Percentiles rank a stretch among this genome's conserved stretches.
Evolutionary conservation across 768 basidiomycete genomes (phyloP).

Genomic region (Boletus speciosus): DNA sequence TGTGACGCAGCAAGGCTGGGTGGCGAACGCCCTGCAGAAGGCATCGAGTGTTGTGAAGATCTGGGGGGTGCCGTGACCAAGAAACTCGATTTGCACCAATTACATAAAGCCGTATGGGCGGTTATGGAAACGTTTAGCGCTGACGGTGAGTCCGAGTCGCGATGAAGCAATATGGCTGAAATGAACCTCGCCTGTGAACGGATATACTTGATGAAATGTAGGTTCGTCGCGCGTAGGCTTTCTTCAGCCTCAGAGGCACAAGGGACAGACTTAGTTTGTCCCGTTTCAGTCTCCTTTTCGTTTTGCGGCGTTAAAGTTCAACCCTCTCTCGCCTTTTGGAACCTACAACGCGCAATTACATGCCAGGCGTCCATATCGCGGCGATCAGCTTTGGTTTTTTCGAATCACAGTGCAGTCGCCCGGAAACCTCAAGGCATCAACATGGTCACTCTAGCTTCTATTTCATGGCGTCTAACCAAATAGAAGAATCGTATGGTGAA

Average conservation of each 20-base stretch:
- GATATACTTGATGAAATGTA: not conserved
- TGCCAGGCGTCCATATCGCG: not conserved
- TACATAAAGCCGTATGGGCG: not conserved
- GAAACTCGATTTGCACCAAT: not conserved
- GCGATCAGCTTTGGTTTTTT: not conserved
- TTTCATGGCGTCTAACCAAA: not conserved
- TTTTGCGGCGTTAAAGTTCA: not conserved
- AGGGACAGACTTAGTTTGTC: not conserved
- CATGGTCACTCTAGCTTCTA: not conserved
- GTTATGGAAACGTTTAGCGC: not conserved
- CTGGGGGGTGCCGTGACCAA: not conserved
- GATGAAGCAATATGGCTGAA: not conserved
- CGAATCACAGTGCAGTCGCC: not conserved
- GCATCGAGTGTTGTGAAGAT: conserved; percentile 9
- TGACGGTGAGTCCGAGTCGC: not conserved
- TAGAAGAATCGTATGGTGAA: not conserved
- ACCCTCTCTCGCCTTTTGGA: not conserved
- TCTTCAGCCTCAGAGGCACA: not conserved
- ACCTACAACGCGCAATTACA: not conserved
- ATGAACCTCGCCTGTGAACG: not conserved
- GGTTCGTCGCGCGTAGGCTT: not conserved
- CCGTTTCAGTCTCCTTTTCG: not conserved
- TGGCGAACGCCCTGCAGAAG: not conserved
- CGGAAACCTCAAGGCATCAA: conserved; percentile 4
- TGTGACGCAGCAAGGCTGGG: not conserved